These are phyloP conservation scores for Solanum megistacrolobum DNA, from an alignment of 257 asterid species.

Conservation along the genomic window DNA sequence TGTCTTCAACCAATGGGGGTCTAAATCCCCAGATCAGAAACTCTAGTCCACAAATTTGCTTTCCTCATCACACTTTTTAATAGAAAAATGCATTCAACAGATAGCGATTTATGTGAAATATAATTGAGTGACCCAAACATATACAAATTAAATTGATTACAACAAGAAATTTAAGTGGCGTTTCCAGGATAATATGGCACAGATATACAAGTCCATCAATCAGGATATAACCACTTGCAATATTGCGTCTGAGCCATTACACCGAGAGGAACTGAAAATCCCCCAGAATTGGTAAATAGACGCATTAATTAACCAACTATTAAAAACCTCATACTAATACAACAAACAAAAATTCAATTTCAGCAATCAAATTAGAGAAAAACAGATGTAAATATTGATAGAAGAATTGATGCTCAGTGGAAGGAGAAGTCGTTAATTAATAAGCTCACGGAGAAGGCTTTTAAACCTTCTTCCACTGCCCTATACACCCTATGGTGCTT, in stretches of 20 bases:
- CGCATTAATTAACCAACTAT: slow-evolving; percentile 18
- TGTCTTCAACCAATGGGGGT: slow-evolving; percentile 19
- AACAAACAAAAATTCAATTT: too few species aligned
- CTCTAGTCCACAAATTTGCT: slow-evolving; percentile 26
- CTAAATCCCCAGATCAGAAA: slow-evolving; percentile 26
- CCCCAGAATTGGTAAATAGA: slow-evolving; percentile 84
- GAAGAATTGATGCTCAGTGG: slow-evolving; percentile 33
- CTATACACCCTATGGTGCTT: slow-evolving; percentile 25
- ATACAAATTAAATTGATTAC: neutral
- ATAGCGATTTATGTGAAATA: neutral
- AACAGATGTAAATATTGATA: neutral
- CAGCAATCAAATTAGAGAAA: neutral
- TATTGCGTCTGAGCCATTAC: slow-evolving; percentile 83
- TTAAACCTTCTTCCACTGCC: slow-evolving; percentile 31
- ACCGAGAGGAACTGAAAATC: slow-evolving; percentile 44
- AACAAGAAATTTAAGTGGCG: slow-evolving; percentile 33
- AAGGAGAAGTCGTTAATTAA: slow-evolving; percentile 45
- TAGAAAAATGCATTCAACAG: too few species aligned
- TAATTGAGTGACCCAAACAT: neutral
- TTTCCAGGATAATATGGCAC: slow-evolving; percentile 73
- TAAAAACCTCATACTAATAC: too few species aligned
- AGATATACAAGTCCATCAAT: slow-evolving; percentile 19
- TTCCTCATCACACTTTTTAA: slow-evolving; percentile 13
- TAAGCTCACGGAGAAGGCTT: slow-evolving; percentile 36
- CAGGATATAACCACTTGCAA: slow-evolving; percentile 61